Evolutionary conservation across 257 asterid genomes (phyloP), one percentile per base, ranked within the genome.

Genomic region (Plantago ovata): DNA sequence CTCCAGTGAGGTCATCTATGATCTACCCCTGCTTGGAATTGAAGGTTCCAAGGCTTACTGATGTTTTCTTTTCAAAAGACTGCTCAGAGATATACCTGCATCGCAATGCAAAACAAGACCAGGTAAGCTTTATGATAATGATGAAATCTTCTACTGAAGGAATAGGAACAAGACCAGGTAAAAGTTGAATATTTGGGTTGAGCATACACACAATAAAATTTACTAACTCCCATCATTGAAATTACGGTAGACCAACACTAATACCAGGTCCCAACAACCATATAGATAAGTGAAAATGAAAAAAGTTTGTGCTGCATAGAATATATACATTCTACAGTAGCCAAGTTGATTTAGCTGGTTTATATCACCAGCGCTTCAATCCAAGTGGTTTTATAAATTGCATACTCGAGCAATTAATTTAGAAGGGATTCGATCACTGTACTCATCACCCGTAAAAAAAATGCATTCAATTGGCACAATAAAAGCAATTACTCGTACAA

Each of bases 51-150:
- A 55, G 32, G 44, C 69, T 61, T 53, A 71, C 58, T 36, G 62
- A 18, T 15, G 62, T 57, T 50, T 68, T 68, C 63, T 67, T 71
- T 9, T 64, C 79, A 57, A 42, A 54, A 40, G 81, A 73, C 64
- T 79, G 84, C 77, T 77, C 86, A 7, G 84, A 56, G 38, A 79
- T 67, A 50, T 81, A 84, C 76, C 89, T 84, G 53, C 24, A 58
- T 69, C 50, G 41, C 64, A 60, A 38, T 20, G 53, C 53, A 60
- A 55, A 47, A 22, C 6, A 44, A 50, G 21, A 39, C 44, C 45
- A 24, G 1, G 48, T 65, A 51, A 65, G 56, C 36, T 64, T n/a
- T 47, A 56, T 13, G 24, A 57, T 16, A 56, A 44, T 21, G 43
- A n/a, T n/a, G 45, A 13, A 39, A 19, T 45, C 38, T 28, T 41